Evolutionary conservation across 2,329 filamentous ascomycete genomes (phyloP), one percentile per base, ranked within the genome.

Genomic region (Hortaea sp.): DNA sequence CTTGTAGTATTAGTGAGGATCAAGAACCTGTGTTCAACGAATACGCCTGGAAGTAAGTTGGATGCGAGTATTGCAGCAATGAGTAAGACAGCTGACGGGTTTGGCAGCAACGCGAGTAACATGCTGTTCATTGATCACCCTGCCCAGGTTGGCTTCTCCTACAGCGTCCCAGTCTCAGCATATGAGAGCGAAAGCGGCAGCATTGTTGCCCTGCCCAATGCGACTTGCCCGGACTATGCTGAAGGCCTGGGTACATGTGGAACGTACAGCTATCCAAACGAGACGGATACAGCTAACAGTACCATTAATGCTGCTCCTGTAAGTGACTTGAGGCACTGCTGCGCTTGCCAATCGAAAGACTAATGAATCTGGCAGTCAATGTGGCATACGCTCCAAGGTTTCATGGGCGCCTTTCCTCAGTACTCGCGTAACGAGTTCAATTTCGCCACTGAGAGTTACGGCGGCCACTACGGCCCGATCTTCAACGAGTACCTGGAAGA

Each of bases 41-140:
- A 0, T 79, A 75, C 64, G 77, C 78, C 0, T 83, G 78, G 76
- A 79, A 78, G 42, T 49, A 38, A 41, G 42, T 50, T 10, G 10
- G 30, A n/a, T 4, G 20, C n/a, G 4, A 29, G 34, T 5, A 7
- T 7, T 12, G 37, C 37, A n/a, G 13, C 10, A 13, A 10, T 27
- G 37, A n/a, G 37, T 12, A 20, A 27, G 37, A 20, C 11, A n/a
- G 37, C 37, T 39, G 10, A 39, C 37, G 9, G 37, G 10, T 10
- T 7, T 7, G 7, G 20, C 29, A 53, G 51, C 44, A 76, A 77
- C 53, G 70, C 76, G 13, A 75, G 73, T 48, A 83, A 83, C 52
- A 77, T 84, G 73, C 73, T 85, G 12, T 85, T 81, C 62, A 76
- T 85, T 53, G 81, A 85, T 53, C 75, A 84, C 60, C 82, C 77